Conservation (phyloP, 306 rosid genomes). For the Rosa chinensis region DNA sequence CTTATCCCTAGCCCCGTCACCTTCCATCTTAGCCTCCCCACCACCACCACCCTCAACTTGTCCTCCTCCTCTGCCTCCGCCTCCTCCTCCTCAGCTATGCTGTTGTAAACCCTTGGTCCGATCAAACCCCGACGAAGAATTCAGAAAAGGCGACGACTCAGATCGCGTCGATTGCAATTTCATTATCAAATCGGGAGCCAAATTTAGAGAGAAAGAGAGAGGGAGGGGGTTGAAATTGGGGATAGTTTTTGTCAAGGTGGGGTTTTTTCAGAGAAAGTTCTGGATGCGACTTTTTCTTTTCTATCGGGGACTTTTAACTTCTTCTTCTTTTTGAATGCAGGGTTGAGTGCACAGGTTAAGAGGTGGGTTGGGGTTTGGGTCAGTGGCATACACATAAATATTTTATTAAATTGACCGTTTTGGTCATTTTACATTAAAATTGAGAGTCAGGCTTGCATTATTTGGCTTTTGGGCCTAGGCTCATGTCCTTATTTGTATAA, state of each 20-base stretch:
- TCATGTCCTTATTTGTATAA: too few species aligned
- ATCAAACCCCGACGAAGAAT: conserved; percentile 8
- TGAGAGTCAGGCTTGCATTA: too few species aligned
- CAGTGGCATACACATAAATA: too few species aligned
- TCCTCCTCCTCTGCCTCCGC: neutral
- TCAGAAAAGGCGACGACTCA: neutral
- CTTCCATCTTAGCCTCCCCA: too few species aligned
- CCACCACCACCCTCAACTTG: too few species aligned
- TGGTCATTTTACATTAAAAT: too few species aligned
- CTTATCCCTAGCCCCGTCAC: too few species aligned
- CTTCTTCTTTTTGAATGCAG: conserved; percentile 26
- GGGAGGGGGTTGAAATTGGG: neutral
- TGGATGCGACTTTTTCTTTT: conserved; percentile 43
- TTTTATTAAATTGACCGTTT: too few species aligned
- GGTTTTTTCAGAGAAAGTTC: conserved; percentile 65
- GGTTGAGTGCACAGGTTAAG: conserved; percentile 51
- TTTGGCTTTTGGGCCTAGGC: too few species aligned
- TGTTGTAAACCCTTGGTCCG: conserved; percentile 9
- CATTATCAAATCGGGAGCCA: conserved; percentile 16
- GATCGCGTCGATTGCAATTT: conserved; percentile 15
- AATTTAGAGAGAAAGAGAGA: conserved; percentile 1
- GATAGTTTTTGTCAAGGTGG: neutral
- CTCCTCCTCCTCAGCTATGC: too few species aligned
- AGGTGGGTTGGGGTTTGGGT: conserved; percentile 40
- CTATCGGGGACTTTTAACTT: neutral